These are phyloP conservation scores for Tetracladium setigerum DNA, from an alignment of 495 filamentous ascomycete genomes.

Conservation along the genomic window DNA sequence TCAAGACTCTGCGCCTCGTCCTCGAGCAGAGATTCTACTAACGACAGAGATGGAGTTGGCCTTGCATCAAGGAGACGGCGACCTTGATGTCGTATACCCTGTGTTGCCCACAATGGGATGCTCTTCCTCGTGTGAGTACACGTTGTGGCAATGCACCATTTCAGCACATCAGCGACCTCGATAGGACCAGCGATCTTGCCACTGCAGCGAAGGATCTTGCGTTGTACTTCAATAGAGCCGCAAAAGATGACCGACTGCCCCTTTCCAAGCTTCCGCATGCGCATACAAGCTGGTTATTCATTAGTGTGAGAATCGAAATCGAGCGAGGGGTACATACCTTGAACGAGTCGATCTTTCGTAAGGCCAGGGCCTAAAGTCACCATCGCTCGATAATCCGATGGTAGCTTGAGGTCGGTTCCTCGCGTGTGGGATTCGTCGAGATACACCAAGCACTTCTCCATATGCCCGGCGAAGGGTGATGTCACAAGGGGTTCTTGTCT, in stretches of 20 bases:
- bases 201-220: slow-evolving; percentile 6
- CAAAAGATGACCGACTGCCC: slow-evolving; percentile 57
- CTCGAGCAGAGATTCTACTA: slow-evolving; percentile 15
- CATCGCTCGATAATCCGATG: slow-evolving; percentile 47
- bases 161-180: slow-evolving; percentile 42
- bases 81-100: slow-evolving; percentile 42
- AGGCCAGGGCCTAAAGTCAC: slow-evolving; percentile 57
- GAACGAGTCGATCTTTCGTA: slow-evolving; percentile 63
- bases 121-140: slow-evolving; percentile 36
- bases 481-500: no score
- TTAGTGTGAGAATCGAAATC: no score
- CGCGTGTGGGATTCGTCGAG: slow-evolving; percentile 68
- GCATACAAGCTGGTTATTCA: slow-evolving; percentile 68
- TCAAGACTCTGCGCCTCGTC: slow-evolving; percentile 22
- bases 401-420: slow-evolving; percentile 63
- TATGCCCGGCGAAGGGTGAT: slow-evolving; percentile 52
- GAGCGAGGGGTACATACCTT: slow-evolving; percentile 55
- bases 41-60: neutral
- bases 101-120: slow-evolving; percentile 52
- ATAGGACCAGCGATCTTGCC: slow-evolving; percentile 8
- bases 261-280: slow-evolving; percentile 53
- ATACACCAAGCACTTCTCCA: slow-evolving; percentile 57
- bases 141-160: slow-evolving; percentile 53
- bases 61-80: slow-evolving; percentile 16
- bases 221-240: slow-evolving; percentile 41